phyloP scores from a whole-genome alignment of 2,329 filamentous ascomycete genomes.

The Helminthosporium solani region DNA sequence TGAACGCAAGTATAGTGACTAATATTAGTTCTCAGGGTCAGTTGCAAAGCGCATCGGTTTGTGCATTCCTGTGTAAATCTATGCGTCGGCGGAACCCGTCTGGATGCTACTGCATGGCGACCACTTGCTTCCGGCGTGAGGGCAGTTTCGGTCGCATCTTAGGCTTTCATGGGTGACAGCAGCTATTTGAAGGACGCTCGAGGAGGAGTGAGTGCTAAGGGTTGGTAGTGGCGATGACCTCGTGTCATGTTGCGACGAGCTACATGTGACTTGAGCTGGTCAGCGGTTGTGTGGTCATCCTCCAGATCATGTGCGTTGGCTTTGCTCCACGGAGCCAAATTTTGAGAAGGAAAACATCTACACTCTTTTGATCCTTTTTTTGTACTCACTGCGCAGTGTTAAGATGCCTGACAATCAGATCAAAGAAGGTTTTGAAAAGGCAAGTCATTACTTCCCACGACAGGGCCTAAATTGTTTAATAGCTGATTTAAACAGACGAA shows the following conservation, averaged over 20 bases:
- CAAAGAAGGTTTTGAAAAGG: slow-evolving; percentile 6
- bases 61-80: too few species aligned
- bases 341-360: neutral
- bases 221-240: neutral
- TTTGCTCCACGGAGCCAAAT: neutral
- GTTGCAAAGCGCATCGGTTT: too few species aligned
- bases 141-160: too few species aligned
- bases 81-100: too few species aligned
- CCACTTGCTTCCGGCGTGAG: too few species aligned
- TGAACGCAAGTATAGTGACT: too few species aligned
- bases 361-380: neutral
- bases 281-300: slow-evolving; percentile 10
- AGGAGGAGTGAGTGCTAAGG: too few species aligned
- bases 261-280: slow-evolving; percentile 5
- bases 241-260: neutral
- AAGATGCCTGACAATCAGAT: slow-evolving; percentile 3
- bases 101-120: too few species aligned
- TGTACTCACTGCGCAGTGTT: neutral
- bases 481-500: slow-evolving; percentile 18
- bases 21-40: too few species aligned
- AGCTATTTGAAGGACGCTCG: too few species aligned
- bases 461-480: neutral
- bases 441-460: neutral
- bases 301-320: slow-evolving; percentile 2
- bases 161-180: too few species aligned